Conservation (phyloP, 306 rosid species). For the Vachellia pachyceras region DNA sequence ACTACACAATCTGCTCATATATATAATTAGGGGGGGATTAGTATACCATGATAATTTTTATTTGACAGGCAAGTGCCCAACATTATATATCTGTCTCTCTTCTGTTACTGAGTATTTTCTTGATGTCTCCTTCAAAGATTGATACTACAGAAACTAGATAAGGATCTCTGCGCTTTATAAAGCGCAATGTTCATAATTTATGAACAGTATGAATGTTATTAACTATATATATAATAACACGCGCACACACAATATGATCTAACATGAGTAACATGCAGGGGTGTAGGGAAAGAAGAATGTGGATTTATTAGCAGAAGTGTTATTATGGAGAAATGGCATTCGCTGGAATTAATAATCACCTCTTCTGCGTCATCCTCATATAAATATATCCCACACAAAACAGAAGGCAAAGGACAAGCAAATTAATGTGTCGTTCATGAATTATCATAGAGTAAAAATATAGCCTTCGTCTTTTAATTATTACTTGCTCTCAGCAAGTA, state of each 20-base stretch:
- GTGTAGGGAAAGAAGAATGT: not conserved
- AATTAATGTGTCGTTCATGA: constrained; percentile 20
- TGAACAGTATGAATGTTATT: too few relatives aligned
- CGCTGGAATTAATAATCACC: constrained; percentile 17
- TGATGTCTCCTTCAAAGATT: too few relatives aligned
- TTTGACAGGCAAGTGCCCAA: too few relatives aligned
- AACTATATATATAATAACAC: too few relatives aligned
- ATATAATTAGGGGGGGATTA: too few relatives aligned
- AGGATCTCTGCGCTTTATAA: not conserved
- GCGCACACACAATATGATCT: too few relatives aligned
- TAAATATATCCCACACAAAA: constrained; percentile 3
- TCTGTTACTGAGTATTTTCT: too few relatives aligned
- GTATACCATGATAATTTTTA: too few relatives aligned
- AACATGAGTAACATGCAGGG: not conserved
- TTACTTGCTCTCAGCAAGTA: not conserved
- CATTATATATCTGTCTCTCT: too few relatives aligned
- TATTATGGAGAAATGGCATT: constrained; percentile 28
- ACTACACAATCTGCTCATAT: too few relatives aligned
- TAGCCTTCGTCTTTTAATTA: not conserved
- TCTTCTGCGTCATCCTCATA: constrained; percentile 19
- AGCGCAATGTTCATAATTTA: too few relatives aligned
- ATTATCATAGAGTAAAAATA: not conserved
- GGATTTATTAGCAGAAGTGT: constrained; percentile 34
- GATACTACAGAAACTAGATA: not conserved
- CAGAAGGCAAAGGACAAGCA: not conserved